Base-by-base conservation (phyloP, 106 monocot species). In the Acorus gramineus region DNA sequence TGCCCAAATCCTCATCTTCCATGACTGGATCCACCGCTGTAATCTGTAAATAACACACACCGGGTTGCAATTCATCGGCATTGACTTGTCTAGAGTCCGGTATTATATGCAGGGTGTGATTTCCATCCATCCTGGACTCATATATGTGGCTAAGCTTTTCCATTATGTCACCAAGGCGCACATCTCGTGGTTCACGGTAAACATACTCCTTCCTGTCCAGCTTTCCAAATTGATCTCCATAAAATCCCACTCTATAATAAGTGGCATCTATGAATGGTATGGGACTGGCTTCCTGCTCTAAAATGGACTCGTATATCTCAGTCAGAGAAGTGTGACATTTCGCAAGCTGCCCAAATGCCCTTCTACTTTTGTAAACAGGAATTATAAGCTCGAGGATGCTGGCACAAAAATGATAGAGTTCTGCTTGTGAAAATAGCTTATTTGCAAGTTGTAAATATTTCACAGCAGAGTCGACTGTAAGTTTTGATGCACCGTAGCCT, bases 21-120 rank as follows among this genome's bases (percentile, higher is more conserved):
- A 99, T 92, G 55, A 99, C 98, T 72, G 98, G 86, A 68, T 99
- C 98, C 28, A 92, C 98, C 14, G 98, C 98, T 7, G 92, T 99
- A 69, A 99, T 92, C 69, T 99, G 98, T 14, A 99, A 77, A 66
- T 99, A 99, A 71, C 98, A 92, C 3, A 99, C 89, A 49, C 85
- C 88, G 60, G 98, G 80, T 58, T 99, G 92, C 59, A 99, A 78
- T 55, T 99, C 98, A 42, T 89, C 92, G 5, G 89, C 85, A 71
- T 89, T 89, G 8, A 99, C 98, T 69, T 99, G 98, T 62, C 98
- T 82, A 14, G 98, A 99, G 63, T 99, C 98, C 4, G 98, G 98
- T 53, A 99, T 99, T 53, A 99, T 86, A 71, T 99, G 92, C 28
- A 99, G 69, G 6, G 92, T 92, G 47, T 89, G 92, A 71, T 47